Conservation (phyloP, 2,329 filamentous ascomycete genomes). For the Huntiella abstrusa region DNA sequence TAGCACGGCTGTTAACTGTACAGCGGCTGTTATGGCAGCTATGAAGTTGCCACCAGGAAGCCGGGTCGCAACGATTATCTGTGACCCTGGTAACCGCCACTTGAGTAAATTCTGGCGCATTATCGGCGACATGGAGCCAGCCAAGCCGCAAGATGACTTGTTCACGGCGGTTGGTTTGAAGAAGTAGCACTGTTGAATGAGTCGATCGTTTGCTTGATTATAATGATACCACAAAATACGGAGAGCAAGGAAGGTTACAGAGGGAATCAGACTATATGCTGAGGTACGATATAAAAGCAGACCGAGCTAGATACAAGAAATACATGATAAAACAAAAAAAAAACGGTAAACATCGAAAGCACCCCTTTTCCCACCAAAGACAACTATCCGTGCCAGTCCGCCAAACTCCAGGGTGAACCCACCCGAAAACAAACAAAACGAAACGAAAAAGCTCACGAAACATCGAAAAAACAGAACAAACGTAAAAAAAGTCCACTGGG, state of each 20-base stretch:
- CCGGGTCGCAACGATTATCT: slow-evolving; percentile 64
- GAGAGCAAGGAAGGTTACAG: neutral
- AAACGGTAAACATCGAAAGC: neutral
- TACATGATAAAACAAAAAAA: neutral
- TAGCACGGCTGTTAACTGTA: slow-evolving; percentile 92
- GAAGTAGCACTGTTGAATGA: neutral
- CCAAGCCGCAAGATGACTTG: slow-evolving; percentile 36
- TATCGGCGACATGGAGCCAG: slow-evolving; percentile 48
- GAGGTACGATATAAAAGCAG: too few species aligned
- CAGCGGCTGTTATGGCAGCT: slow-evolving; percentile 53
- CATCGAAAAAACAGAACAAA: neutral
- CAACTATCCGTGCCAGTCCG: too few species aligned
- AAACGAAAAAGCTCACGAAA: neutral
- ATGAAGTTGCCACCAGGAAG: slow-evolving; percentile 41
- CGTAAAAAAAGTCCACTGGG: neutral
- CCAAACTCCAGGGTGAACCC: neutral
- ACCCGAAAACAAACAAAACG: neutral
- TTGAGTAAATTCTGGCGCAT: slow-evolving; percentile 71
- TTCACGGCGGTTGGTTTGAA: slow-evolving; percentile 30
- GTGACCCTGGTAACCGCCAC: slow-evolving; percentile 67
- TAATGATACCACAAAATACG: neutral
- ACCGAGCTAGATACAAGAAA: too few species aligned
- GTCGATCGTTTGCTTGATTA: too few species aligned
- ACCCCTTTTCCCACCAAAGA: neutral
- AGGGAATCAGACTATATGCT: too few species aligned